Base-by-base conservation (phyloP, 345 rosid genomes). In the Hibiscus trionum region DNA sequence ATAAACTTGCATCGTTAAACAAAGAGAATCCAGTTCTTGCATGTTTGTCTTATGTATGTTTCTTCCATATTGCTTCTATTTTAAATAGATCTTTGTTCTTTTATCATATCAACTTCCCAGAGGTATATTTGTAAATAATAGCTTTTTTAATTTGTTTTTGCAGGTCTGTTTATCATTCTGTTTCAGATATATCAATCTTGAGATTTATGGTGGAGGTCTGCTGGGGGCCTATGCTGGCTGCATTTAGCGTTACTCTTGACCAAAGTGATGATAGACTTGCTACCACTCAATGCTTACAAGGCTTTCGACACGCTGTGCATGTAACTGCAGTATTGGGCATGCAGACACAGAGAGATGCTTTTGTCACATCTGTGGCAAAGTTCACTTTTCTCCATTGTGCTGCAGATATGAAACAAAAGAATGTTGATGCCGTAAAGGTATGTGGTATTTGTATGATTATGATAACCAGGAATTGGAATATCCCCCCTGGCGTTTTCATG, bases 271-370 rank as follows among this genome's bases (percentile, higher is more conserved):
- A 94, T 76, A 87, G 85, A 75, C 90, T 90, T 77, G 97, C 96
- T 78, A 86, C 96, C 66, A 84, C 86, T 82, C 96, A 87, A 72
- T 94, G 97, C 87, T 79, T 94, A 78, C 86, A 82, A 81, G 98
- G 97, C 66, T 94, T 91, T 72, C 85, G 91, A 52, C 75, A 83
- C 73, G 95, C 97, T 9, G 89, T 94, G 75, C 98, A 94, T 85
- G 85, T 90, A 64, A 94, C 98, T 62, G 94, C 97, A 50, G 91
- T 90, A 61, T 90, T 91, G 97, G 91, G 95, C 66, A 87, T 94
- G 98, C 97, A 91, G 83, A 94, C 98, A 33, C 97, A 94, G 82
- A 86, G 98, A 78, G 98, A 94, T 84, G 98, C 98, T 77, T 94
- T 94, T 82, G 93, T 94, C 75, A 94, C 93, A 14, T 94, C 98